Conservation (phyloP, 2,329 filamentous ascomycete species). For the Talaromyces marneffei region DNA sequence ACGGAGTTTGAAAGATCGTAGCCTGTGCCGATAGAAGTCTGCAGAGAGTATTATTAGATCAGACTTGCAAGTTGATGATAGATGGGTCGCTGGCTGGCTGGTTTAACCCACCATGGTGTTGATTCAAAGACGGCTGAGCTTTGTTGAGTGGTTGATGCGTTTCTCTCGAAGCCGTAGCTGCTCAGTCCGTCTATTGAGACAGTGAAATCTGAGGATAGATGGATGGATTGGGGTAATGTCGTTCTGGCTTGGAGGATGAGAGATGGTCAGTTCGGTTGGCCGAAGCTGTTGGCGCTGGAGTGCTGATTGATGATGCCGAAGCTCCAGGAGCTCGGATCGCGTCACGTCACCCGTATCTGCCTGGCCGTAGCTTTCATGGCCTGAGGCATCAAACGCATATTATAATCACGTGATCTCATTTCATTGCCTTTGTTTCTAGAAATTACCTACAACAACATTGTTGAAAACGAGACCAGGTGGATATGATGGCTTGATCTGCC, state of each 20-base stretch:
- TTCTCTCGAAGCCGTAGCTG: background rate
- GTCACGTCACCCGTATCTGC: slow-evolving; percentile 13
- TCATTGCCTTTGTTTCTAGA: background rate
- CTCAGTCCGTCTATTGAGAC: background rate
- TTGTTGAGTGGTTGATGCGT: background rate
- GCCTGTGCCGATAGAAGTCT: slow-evolving; percentile 99
- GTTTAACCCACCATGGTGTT: slow-evolving; percentile 6
- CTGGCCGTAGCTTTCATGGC: slow-evolving; percentile 5
- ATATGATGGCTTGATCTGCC: background rate
- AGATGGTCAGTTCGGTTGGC: background rate
- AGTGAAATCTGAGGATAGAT: background rate
- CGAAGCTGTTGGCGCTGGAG: background rate
- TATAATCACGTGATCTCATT: slow-evolving; percentile 1
- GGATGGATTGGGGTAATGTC: background rate
- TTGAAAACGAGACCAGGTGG: background rate
- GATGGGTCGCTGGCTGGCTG: background rate
- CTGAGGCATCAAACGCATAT: background rate
- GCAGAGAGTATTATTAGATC: background rate
- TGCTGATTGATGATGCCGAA: background rate
- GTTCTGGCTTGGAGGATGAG: background rate
- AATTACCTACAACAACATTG: background rate
- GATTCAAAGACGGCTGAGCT: background rate
- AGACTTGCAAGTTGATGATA: background rate
- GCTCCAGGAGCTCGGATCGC: slow-evolving; percentile 14
- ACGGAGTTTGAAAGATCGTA: slow-evolving; percentile 99